Conservation (phyloP, 1,284 basidiomycete species). For the Schizophyllum commune region DNA sequence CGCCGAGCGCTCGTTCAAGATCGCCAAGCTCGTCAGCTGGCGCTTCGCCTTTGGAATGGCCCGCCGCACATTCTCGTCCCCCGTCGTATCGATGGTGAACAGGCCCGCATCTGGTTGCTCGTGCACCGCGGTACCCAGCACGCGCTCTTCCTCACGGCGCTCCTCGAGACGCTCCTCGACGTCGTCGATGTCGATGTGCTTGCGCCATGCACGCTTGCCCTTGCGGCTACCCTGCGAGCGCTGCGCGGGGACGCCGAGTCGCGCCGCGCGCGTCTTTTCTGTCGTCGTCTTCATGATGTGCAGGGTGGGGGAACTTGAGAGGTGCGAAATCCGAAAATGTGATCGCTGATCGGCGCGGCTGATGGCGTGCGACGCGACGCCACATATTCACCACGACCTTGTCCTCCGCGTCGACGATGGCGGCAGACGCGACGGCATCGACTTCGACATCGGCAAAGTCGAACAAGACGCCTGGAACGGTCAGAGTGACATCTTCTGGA, state of each 20-base stretch:
- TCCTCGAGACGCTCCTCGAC: slow-evolving; percentile 73
- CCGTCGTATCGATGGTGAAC: slow-evolving; percentile 73
- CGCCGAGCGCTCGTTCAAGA: slow-evolving; percentile 78
- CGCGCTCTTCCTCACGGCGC: slow-evolving; percentile 68
- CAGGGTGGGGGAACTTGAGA: too few species aligned
- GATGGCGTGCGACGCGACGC: too few species aligned
- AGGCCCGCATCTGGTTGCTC: slow-evolving; percentile 64
- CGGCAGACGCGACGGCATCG: too few species aligned
- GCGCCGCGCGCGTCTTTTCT: too few species aligned
- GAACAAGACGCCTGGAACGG: too few species aligned
- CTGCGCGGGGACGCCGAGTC: slow-evolving; percentile 59
- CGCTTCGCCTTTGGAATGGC: slow-evolving; percentile 43
- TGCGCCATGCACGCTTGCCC: slow-evolving; percentile 89
- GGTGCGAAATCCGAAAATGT: too few species aligned
- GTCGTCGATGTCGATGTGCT: slow-evolving; percentile 78
- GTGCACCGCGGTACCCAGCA: slow-evolving; percentile 55
- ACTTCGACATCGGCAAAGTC: too few species aligned
- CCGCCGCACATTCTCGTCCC: slow-evolving; percentile 72
- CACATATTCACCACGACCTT: too few species aligned
- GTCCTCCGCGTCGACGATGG: too few species aligned
- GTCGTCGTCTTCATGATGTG: too few species aligned
- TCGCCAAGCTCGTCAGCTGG: slow-evolving; percentile 71
- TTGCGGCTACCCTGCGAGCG: slow-evolving; percentile 73
- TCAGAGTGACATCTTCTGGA: too few species aligned
- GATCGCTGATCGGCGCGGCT: too few species aligned